phyloP scores from a whole-genome alignment of 495 filamentous ascomycete genomes.

The Neurospora hispaniola region DNA sequence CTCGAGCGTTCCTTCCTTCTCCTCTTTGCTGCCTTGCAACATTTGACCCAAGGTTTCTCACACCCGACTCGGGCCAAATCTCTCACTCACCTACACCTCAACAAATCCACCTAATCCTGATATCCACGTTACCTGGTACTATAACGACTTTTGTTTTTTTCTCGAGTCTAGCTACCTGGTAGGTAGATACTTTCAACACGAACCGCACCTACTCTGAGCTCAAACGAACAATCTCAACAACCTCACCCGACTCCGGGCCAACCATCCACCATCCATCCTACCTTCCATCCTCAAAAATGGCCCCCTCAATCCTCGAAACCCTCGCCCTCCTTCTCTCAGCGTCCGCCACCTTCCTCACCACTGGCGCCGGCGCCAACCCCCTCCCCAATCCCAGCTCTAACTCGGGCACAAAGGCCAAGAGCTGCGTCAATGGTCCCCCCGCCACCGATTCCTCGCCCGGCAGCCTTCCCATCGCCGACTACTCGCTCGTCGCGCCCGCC shows the following conservation, averaged over 20 bases:
- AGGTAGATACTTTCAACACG: background rate
- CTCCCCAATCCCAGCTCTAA: background rate
- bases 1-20: background rate
- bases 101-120: background rate
- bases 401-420: background rate
- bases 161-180: background rate
- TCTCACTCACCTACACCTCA: background rate
- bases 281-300: background rate
- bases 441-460: constrained; percentile 5
- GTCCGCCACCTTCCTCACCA: background rate
- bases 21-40: background rate
- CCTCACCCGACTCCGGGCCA: background rate
- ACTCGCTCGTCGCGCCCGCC: constrained; percentile 10
- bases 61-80: background rate
- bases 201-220: background rate
- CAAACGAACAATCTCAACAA: background rate
- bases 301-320: background rate
- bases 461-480: constrained; percentile 12
- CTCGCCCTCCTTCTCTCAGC: background rate
- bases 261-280: background rate
- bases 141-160: background rate
- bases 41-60: background rate
- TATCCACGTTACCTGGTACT: background rate
- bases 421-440: constrained; percentile 13
- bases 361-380: background rate